A percentile compares a stretch with the other conserved stretches of the same genome.
Evolutionary conservation across 768 basidiomycete species (phyloP).

Genomic region (Hemileccinum impolitum): DNA sequence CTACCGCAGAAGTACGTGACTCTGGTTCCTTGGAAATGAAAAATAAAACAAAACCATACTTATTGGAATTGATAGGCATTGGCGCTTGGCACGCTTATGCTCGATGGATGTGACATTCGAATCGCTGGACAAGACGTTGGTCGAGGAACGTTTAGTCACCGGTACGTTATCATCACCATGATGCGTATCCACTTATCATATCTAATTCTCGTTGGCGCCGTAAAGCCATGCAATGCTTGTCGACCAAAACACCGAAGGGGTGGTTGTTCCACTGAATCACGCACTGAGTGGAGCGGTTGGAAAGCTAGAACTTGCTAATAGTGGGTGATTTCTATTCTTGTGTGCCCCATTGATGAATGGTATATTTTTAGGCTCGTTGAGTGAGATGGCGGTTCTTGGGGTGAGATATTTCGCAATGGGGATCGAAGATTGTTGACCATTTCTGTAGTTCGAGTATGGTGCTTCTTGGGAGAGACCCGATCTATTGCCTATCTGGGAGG

Average conservation of each 20-base stretch:
- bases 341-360: not conserved
- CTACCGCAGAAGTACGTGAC: constrained; percentile 72
- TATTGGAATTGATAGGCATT: constrained; percentile 51
- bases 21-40: not conserved
- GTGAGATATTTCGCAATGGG: constrained; percentile 40
- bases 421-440: constrained; percentile 1
- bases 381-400: constrained; percentile 86
- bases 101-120: constrained; percentile 77
- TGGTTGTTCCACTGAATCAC: constrained; percentile 79
- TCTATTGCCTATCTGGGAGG: constrained; percentile 87
- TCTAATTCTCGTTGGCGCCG: not conserved
- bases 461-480: constrained; percentile 85
- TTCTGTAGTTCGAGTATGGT: constrained; percentile 80
- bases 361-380: constrained; percentile 62
- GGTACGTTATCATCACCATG: constrained; percentile 33
- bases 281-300: constrained; percentile 50
- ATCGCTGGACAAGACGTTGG: constrained; percentile 95
- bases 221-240: constrained; percentile 85
- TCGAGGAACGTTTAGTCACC: constrained; percentile 83
- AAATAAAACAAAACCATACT: not conserved
- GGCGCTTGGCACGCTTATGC: constrained; percentile 84
- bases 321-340: constrained; percentile 39
- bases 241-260: constrained; percentile 78
- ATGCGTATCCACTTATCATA: not conserved
- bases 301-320: constrained; percentile 84